phyloP scores from a whole-genome alignment of 2,329 filamentous ascomycete species.

The Fusarium guadeloupense region DNA sequence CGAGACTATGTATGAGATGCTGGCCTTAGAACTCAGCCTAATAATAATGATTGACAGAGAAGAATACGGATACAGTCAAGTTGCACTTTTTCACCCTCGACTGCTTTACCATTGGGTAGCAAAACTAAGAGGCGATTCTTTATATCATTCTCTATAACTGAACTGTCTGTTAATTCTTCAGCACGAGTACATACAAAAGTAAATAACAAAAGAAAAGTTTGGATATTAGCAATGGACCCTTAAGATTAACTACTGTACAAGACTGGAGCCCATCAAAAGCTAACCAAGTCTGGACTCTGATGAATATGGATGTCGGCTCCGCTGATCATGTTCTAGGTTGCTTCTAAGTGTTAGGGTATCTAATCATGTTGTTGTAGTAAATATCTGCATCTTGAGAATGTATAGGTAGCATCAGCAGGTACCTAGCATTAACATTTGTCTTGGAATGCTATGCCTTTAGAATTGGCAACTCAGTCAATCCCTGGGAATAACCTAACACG shows the following conservation, averaged over 20 bases:
- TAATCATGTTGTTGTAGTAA: too few species aligned
- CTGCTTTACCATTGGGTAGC: neutral
- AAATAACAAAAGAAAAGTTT: constrained; percentile 9
- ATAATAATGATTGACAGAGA: neutral
- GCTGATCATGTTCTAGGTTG: neutral
- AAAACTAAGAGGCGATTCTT: too few species aligned
- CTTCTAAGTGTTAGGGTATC: too few species aligned
- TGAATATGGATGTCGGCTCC: constrained; percentile 1
- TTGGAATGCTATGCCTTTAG: too few species aligned
- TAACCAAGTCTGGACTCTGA: constrained; percentile 17
- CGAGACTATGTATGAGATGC: too few species aligned
- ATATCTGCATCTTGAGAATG: too few species aligned
- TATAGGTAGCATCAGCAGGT: too few species aligned
- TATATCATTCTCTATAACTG: too few species aligned
- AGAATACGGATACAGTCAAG: neutral
- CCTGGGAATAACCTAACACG: constrained; percentile 25
- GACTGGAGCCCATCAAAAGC: constrained; percentile 1
- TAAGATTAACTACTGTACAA: constrained; percentile 19
- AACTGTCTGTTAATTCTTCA: too few species aligned
- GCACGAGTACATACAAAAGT: neutral
- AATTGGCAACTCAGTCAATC: neutral
- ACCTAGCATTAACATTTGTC: too few species aligned
- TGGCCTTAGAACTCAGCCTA: too few species aligned
- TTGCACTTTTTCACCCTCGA: neutral
- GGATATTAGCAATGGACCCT: constrained; percentile 14